Percentiles rank a stretch among this genome's conserved stretches.
phyloP scores from a whole-genome alignment of 1,284 basidiomycete genomes.

The Ganoderma multipileum region DNA sequence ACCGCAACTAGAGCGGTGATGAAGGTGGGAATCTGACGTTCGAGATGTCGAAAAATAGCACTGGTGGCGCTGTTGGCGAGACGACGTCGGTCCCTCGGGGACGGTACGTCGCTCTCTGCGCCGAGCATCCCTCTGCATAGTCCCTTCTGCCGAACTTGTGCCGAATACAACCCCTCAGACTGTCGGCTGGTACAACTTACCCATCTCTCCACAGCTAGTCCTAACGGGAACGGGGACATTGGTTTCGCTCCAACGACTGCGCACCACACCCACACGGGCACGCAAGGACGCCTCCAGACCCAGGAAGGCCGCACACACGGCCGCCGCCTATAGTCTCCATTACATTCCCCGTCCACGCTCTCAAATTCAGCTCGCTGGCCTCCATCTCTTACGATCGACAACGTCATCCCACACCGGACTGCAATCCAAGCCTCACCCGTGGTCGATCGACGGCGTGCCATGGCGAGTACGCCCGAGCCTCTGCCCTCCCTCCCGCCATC shows the following conservation, averaged over 20 bases:
- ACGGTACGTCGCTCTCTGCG: background rate
- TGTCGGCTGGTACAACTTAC: background rate
- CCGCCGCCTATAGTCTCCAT: constrained; percentile 1
- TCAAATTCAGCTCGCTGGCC: background rate
- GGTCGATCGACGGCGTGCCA: constrained; percentile 16
- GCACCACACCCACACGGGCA: background rate
- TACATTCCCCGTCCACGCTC: background rate
- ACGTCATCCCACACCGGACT: background rate
- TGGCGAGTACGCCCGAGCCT: constrained; percentile 37
- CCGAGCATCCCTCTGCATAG: background rate
- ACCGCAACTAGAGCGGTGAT: background rate
- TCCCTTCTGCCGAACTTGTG: background rate
- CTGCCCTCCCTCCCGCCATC: constrained; percentile 48
- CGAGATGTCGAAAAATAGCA: background rate
- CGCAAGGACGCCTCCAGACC: constrained; percentile 5
- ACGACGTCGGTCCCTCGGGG: background rate
- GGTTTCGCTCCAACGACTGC: background rate
- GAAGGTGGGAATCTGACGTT: background rate
- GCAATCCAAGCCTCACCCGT: background rate
- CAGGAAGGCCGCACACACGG: constrained; percentile 1
- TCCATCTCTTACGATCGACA: background rate
- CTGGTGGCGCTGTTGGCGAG: background rate
- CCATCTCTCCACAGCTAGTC: background rate
- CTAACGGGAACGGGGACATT: background rate
- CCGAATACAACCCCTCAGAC: too few relatives aligned